A percentile compares a stretch with the other conserved stretches of the same genome.
phyloP scores from a whole-genome alignment of 352 stramenopile species.

The Phytophthora constricta region DNA sequence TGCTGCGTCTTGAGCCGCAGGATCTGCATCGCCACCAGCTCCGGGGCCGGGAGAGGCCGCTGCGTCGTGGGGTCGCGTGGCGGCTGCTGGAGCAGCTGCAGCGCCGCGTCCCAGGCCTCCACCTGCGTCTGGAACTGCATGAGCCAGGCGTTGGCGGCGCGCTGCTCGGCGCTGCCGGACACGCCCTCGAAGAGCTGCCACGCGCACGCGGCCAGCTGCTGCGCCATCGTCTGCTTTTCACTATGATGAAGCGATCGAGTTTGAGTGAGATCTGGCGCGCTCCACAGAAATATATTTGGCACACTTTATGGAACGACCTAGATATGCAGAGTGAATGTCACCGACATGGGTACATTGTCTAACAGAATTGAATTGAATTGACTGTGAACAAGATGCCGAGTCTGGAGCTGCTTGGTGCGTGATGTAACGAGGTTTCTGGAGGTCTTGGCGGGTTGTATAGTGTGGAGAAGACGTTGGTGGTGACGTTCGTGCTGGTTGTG shows the following conservation, averaged over 20 bases:
- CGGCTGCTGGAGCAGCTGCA: conserved; percentile 59
- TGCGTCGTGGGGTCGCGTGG: conserved; percentile 23
- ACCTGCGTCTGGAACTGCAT: conserved; percentile 64
- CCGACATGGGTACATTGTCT: too few relatives aligned
- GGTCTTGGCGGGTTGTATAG: too few relatives aligned
- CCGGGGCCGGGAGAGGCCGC: conserved; percentile 33
- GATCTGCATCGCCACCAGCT: conserved; percentile 77
- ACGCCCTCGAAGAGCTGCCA: conserved; percentile 71
- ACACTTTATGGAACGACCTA: not conserved
- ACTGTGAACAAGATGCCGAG: too few relatives aligned
- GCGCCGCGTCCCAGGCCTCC: conserved; percentile 62
- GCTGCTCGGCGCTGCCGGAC: conserved; percentile 59
- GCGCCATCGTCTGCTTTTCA: too few relatives aligned
- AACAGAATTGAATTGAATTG: too few relatives aligned
- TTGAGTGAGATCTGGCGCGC: too few relatives aligned
- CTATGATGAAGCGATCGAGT: too few relatives aligned
- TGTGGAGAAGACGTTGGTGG: too few relatives aligned
- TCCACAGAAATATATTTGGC: not conserved
- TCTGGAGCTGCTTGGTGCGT: too few relatives aligned
- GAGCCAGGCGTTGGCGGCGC: conserved; percentile 72
- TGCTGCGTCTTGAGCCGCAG: conserved; percentile 69
- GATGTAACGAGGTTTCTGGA: too few relatives aligned
- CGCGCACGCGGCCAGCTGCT: conserved; percentile 65
- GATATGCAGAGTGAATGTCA: too few relatives aligned
- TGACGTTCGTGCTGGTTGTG: too few relatives aligned